phyloP scores from a whole-genome alignment of 768 basidiomycete species.

The Rhodosporidiobolus odoratus region DNA sequence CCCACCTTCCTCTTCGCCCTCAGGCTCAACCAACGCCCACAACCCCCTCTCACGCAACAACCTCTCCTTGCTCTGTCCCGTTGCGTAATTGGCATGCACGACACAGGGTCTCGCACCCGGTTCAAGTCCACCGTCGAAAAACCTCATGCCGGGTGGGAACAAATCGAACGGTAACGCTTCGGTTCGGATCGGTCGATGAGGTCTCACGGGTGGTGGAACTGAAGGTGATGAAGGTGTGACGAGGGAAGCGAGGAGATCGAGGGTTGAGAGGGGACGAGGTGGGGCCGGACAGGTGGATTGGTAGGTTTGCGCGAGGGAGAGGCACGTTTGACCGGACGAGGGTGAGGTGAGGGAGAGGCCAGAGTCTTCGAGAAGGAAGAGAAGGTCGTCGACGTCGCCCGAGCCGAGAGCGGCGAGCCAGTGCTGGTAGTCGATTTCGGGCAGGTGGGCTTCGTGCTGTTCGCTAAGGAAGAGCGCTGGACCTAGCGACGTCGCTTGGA shows the following conservation, averaged over 20 bases:
- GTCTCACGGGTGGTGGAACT: background rate
- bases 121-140: slow-evolving; percentile 33
- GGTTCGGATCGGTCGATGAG: slow-evolving; percentile 13
- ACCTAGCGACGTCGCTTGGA: slow-evolving; percentile 33
- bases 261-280: background rate
- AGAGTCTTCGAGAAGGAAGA: slow-evolving; percentile 13
- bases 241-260: background rate
- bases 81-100: slow-evolving; percentile 40
- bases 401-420: slow-evolving; percentile 25
- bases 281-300: slow-evolving; percentile 13
- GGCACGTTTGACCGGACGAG: slow-evolving; percentile 7
- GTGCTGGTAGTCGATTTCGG: slow-evolving; percentile 4
- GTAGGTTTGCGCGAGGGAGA: slow-evolving; percentile 23
- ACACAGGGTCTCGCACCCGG: slow-evolving; percentile 32
- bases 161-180: slow-evolving; percentile 31
- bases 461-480: slow-evolving; percentile 35
- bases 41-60: slow-evolving; percentile 29
- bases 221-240: background rate
- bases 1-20: slow-evolving; percentile 3
- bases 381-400: slow-evolving; percentile 24
- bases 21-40: slow-evolving; percentile 30
- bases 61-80: slow-evolving; percentile 27
- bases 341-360: background rate
- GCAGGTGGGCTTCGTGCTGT: background rate
- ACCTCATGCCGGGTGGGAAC: slow-evolving; percentile 38